phyloP scores from a whole-genome alignment of 345 rosid genomes.

The Rhodomyrtus tomentosa region DNA sequence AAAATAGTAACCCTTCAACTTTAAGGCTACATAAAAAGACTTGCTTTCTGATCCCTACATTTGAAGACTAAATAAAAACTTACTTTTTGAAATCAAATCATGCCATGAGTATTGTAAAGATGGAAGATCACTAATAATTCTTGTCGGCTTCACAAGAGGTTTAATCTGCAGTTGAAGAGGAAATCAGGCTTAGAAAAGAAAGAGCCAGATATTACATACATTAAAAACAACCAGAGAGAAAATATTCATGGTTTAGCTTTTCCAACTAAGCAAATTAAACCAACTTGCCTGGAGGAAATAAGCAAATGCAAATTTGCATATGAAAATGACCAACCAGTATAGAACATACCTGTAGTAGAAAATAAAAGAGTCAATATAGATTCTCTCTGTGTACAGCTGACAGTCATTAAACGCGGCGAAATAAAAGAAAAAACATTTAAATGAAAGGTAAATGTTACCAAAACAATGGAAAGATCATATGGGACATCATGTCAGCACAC shows the following conservation, averaged over 20 bases:
- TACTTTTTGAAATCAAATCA: slow-evolving; percentile 82
- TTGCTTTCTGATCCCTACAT: background rate
- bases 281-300: slow-evolving; percentile 95
- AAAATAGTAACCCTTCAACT: background rate
- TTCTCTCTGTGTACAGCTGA: background rate
- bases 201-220: background rate
- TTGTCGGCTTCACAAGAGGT: slow-evolving; percentile 79
- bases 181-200: background rate
- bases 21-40: background rate
- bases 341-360: slow-evolving; percentile 62
- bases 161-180: slow-evolving; percentile 49
- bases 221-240: background rate
- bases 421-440: background rate
- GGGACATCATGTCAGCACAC: background rate
- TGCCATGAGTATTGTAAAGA: slow-evolving; percentile 74
- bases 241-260: background rate
- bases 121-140: slow-evolving; percentile 30
- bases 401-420: background rate
- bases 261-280: background rate
- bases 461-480: background rate
- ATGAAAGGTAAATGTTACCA: background rate
- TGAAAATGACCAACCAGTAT: slow-evolving; percentile 87
- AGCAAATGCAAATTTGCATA: slow-evolving; percentile 79
- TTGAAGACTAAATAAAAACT: slow-evolving; percentile 10
- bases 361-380: background rate